Base-by-base conservation (phyloP, 179 eudicot species). In the Vitellaria paradoxa region DNA sequence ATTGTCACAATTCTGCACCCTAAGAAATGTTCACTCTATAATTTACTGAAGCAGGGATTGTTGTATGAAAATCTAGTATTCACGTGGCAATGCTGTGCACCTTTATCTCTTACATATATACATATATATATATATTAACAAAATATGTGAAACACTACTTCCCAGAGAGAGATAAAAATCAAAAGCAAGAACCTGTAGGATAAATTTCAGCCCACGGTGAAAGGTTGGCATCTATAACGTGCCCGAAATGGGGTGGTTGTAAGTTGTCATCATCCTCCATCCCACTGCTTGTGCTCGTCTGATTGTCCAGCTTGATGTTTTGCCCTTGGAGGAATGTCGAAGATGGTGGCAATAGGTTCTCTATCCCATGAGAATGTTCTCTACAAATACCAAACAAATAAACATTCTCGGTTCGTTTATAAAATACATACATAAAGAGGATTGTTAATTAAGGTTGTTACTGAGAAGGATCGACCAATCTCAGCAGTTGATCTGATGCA, bases 141-240 rank as follows among this genome's bases (percentile, higher is more conserved):
- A 1, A 24, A 20, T 20, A 20, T 20, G 37, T 9, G 5, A 20
- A 20, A 5, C 37, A 23, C 37, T 23, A 18, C 13, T n/a, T 5
- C 66, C 13, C 13, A 50, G 56, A 17, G 18, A 20, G 9, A 42
- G 12, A 1, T 3, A 50, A 21, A 73, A 24, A 5, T 21, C 45
- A 68, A 52, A 53, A 72, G 66, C 2, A 21, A 1, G 70, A 52
- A 82, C 86, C 89, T 69, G 86, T 47, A 3, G 74, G 65, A 73
- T 82, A 85, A 70, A 76, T 77, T 6, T 81, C 77, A 21, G 83
- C 26, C 87, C 87, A 87, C 1, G 86, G 83, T 0, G 84, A 72
- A 47, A 73, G 78, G 76, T 85, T 87, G 75, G 77, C 80, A 79
- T 85, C 86, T 13, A 75, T 74, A 13, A 65, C 70, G 4, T 74